Base-by-base conservation (phyloP, 2,329 filamentous ascomycete genomes). In the Aureobasidium mangrovei region DNA sequence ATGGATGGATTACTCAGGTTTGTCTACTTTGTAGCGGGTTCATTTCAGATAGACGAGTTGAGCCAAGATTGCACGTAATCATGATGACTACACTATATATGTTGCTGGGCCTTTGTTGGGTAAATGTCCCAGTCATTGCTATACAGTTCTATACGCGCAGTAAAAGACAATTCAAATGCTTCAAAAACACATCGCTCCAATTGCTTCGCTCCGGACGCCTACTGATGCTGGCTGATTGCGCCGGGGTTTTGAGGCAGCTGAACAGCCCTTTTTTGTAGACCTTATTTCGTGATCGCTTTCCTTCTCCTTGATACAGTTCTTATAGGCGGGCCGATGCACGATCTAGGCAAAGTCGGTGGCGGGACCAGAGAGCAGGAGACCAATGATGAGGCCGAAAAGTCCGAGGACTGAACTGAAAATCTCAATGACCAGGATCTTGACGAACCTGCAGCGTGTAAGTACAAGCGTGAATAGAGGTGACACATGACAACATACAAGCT, bases 331-430 rank as follows among this genome's bases (percentile, higher is more conserved):
- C 8, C 10, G 9, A 31, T 24, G 7, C 7, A 35, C n/a, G 1
- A 24, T 24, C 24, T 57, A 67, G 44, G 68, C 67, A 60, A 96
- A 94, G 59, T 90, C 87, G 27, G 75, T 69, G 28, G 93, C 90
- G 72, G 93, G 95, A 69, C 85, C 80, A 56, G 88, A 88, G 51
- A 97, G 80, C 61, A 98, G 78, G 54, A 98, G 80, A 43, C 94
- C 93, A 62, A 98, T 84, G 66, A 98, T 98, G 60, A 98, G 79
- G 56, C 93, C 94, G 66, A 98, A 98, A 3, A 98, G 82, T 60
- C 94, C 93, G 8, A 98, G 79, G 46, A 98, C 91, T 39, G 91
- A 97, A 69, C 91, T 96, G 78, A 98, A 98, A 70, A 98, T 98
- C 73, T 98, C 94, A 66, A 98, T 94, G 62, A 98, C 91, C 51